Base-by-base conservation (phyloP, 2,329 filamentous ascomycete species). In the Bertia moriformis region DNA sequence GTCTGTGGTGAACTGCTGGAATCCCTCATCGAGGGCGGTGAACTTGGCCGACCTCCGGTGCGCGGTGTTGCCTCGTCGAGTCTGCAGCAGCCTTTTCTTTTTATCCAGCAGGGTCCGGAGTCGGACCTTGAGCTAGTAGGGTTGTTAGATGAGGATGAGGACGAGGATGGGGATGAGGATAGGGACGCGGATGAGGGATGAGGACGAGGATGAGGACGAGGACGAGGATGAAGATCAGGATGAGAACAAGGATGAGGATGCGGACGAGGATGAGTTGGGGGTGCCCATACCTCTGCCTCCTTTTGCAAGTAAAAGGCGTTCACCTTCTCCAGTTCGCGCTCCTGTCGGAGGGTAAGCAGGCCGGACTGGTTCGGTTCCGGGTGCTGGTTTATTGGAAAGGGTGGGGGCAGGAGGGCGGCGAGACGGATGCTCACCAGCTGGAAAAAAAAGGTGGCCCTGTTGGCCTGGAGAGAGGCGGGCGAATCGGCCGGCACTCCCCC, bases 401-500 rank as follows among this genome's bases (percentile, higher is more conserved):
- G 40, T 48, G 22, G 22, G 7, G 7, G 7, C 7, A 27, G 22
- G 22, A n/a, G n/a, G n/a, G n/a, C n/a, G n/a, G n/a, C n/a, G n/a
- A n/a, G n/a, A n/a, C n/a, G n/a, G n/a, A n/a, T n/a, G 22, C 77
- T 56, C 73, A 94, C 87, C 60, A 98, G 69, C 60, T 91, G 84
- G 59, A 96, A 96, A 71, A 98, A 98, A 63, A 98, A 98, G 10
- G 89, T 93, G 41, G 89, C 89, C 63, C 93, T 95, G 64, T 98
- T 98, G 41, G 89, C 91, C 60, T 95, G 88, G 38, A 96, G 69
- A 36, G 87, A 82, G 38, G 81, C 78, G 62, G 93, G 88, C n/a
- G 87, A 78, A 57, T 95, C 87, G n/a, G n/a, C n/a, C n/a, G n/a
- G n/a, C 48, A 69, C 54, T 38, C 63, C 59, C 38, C 61, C 61